Evolutionary conservation across 1,284 basidiomycete genomes (phyloP).

Genomic region (Fomitopsis palustris): DNA sequence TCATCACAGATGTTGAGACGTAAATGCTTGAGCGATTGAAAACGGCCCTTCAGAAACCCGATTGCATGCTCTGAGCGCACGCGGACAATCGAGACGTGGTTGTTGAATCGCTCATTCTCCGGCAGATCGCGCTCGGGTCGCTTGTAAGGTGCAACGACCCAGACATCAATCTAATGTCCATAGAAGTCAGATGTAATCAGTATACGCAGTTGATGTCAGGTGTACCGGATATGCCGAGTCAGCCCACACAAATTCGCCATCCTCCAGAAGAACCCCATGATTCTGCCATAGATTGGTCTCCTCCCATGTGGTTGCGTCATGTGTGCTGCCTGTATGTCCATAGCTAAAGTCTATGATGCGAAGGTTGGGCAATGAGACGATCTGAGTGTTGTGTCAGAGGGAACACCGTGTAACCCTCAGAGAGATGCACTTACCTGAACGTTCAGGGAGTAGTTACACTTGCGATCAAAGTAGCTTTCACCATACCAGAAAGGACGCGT

Average conservation of each 20-base stretch:
- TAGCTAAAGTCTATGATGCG: neutral
- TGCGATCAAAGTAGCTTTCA: neutral
- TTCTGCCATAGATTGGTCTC: neutral
- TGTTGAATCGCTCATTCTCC: neutral
- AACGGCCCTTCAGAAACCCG: neutral
- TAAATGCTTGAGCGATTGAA: neutral
- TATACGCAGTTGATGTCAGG: too few relatives aligned
- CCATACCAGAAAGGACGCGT: neutral
- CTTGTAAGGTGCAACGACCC: neutral
- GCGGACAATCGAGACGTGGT: neutral
- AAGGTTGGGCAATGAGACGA: neutral
- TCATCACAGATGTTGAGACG: neutral
- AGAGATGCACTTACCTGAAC: neutral
- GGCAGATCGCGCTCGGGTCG: neutral
- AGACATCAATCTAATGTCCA: neutral
- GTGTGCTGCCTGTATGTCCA: neutral
- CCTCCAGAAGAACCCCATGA: neutral
- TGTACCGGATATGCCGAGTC: neutral
- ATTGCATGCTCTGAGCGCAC: neutral
- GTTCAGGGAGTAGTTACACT: neutral
- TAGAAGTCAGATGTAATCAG: too few relatives aligned
- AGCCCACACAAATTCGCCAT: neutral
- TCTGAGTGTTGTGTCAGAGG: neutral
- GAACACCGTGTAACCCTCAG: neutral
- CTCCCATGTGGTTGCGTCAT: neutral